Base-by-base conservation (phyloP, 2,329 filamentous ascomycete genomes). In the Colletotrichum sp. region DNA sequence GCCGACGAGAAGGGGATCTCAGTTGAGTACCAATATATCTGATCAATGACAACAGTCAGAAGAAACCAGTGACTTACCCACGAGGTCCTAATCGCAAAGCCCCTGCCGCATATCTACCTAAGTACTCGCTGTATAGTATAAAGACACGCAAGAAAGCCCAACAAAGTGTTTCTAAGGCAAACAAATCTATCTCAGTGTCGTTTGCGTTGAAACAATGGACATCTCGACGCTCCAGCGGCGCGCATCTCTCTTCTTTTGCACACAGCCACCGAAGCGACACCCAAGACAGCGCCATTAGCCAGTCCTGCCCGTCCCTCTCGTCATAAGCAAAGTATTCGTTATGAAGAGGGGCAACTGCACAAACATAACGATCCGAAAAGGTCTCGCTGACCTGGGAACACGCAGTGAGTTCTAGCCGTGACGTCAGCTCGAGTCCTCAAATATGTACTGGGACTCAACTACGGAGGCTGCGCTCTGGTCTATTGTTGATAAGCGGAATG, bases 161-260 rank as follows among this genome's bases (percentile, higher is more conserved):
- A 49, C 0, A 10, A 9, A n/a, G 6, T 44, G 36, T n/a, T 49
- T 44, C 6, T 18, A 6, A 18, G 16, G 36, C 36, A 34, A 28
- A 28, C 26, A 28, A 28, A 7, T 28, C 26, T 28, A 28, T 28
- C 26, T 28, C 26, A 28, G 26, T 28, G 26, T 28, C 26, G 26
- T 28, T 28, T 32, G 30, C 2, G 30, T 32, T 32, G 4, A 39
- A 39, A 39, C 15, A 8, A 18, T 18, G 34, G 3, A 16, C 0
- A 39, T 0, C 36, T 39, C 18, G 0, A 49, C 9, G 18, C 18
- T 21, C 18, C 18, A n/a, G 39, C 6, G 1, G 39, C 16, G 36
- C 16, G 0, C 16, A 1, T 18, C 2, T 44, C 8, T 9, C 26
- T 8, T 8, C 26, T 28, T 8, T 8, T 28, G 8, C 1, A 49